Conservation (phyloP, 2,329 filamentous ascomycete genomes). For the Cordyceps sp. region DNA sequence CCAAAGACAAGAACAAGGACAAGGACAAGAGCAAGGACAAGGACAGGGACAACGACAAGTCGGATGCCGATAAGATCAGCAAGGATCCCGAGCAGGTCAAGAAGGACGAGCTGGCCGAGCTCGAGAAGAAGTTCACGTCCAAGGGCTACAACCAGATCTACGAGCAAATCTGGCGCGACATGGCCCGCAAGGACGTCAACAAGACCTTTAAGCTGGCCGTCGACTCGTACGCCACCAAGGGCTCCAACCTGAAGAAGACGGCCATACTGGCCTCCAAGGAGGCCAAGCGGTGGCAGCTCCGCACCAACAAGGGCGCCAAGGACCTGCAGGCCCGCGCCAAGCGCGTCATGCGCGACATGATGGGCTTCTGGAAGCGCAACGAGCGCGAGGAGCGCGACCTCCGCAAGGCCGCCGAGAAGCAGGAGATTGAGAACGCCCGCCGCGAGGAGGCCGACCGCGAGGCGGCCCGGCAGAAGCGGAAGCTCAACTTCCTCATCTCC, state of each 20-base stretch:
- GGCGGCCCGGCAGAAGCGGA: constrained; percentile 91
- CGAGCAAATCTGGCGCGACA: constrained; percentile 91
- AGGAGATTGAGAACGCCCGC: constrained; percentile 91
- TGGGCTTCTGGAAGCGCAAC: constrained; percentile 98
- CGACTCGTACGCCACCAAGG: constrained; percentile 70
- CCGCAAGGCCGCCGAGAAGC: constrained; percentile 83
- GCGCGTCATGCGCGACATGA: constrained; percentile 98
- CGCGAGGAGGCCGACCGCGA: constrained; percentile 95
- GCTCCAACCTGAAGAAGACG: constrained; percentile 95
- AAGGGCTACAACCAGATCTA: constrained; percentile 96
- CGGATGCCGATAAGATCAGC: constrained; percentile 21
- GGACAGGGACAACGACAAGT: constrained; percentile 23
- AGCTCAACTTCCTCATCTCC: constrained; percentile 98
- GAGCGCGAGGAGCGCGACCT: constrained; percentile 93
- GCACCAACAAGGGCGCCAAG: constrained; percentile 97
- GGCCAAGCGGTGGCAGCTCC: constrained; percentile 89
- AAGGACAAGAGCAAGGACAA: constrained; percentile 2
- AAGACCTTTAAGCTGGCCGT: constrained; percentile 83
- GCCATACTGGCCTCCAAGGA: constrained; percentile 94
- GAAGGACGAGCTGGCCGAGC: constrained; percentile 31
- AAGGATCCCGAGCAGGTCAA: constrained; percentile 34
- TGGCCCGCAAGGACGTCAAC: constrained; percentile 82
- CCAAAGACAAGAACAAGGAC: constrained; percentile 26
- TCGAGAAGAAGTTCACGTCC: constrained; percentile 57
- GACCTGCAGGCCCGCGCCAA: constrained; percentile 94